Conservation (phyloP, 2,329 filamentous ascomycete species). For the Calonectria hawksworthii region DNA sequence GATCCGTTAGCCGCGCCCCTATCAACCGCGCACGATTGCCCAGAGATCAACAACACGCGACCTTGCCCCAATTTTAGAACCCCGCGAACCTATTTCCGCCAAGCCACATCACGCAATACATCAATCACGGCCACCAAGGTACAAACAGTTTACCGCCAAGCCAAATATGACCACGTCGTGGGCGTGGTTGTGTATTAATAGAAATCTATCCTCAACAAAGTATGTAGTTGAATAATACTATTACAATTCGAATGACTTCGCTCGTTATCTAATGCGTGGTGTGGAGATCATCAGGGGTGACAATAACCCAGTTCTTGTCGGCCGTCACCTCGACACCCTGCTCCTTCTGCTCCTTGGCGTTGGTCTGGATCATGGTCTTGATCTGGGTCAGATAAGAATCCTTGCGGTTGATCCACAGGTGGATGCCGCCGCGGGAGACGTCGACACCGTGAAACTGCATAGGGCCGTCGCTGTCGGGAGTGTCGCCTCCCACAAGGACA, state of each 20-base stretch:
- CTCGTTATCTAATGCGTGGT: not conserved
- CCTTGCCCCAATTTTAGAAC: no score
- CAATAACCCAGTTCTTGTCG: slow-evolving; percentile 61
- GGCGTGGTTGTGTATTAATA: not conserved
- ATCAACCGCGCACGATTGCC: not conserved
- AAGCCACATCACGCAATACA: not conserved
- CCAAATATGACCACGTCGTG: not conserved
- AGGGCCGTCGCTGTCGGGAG: slow-evolving; percentile 58
- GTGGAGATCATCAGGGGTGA: slow-evolving; percentile 37
- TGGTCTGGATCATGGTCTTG: slow-evolving; percentile 54
- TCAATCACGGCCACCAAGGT: not conserved
- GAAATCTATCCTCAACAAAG: not conserved
- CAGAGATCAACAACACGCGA: no score
- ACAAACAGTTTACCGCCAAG: not conserved
- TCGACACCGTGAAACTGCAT: slow-evolving; percentile 62
- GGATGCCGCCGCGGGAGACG: slow-evolving; percentile 55
- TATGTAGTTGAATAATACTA: not conserved
- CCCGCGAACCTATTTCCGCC: not conserved
- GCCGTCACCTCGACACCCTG: slow-evolving; percentile 56
- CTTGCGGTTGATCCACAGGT: slow-evolving; percentile 58
- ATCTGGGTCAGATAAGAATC: slow-evolving; percentile 52
- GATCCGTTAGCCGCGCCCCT: not conserved
- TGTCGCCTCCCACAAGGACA: slow-evolving; percentile 58
- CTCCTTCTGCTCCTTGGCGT: slow-evolving; percentile 50
- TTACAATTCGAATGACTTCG: not conserved